A percentile compares a stretch with the other conserved stretches of the same genome.
Conservation (phyloP, 2,329 filamentous ascomycete genomes). For the Xylaria sp. region DNA sequence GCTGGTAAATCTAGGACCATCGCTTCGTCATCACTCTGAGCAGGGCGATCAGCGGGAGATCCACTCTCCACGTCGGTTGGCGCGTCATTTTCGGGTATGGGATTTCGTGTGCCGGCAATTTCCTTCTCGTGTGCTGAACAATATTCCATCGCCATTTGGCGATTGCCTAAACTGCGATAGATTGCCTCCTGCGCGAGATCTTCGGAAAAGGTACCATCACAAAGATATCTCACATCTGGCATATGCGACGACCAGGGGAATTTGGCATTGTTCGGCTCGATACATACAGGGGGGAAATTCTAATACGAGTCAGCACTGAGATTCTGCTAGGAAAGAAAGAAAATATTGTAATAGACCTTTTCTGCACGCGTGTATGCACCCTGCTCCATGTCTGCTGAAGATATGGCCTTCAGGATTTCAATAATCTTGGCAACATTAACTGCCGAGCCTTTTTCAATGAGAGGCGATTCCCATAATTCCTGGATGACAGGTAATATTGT, state of each 20-base stretch:
- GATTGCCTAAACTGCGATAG: constrained; percentile 80
- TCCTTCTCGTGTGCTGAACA: constrained; percentile 72
- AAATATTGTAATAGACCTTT: constrained; percentile 56
- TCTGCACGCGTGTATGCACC: constrained; percentile 72
- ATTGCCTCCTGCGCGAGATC: constrained; percentile 81
- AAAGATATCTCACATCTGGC: constrained; percentile 50
- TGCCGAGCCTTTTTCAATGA: constrained; percentile 83
- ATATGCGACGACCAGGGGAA: constrained; percentile 60
- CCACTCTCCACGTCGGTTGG: constrained; percentile 49
- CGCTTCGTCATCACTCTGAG: constrained; percentile 40
- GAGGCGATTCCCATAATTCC: constrained; percentile 84
- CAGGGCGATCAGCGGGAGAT: constrained; percentile 41
- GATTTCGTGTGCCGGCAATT: constrained; percentile 70
- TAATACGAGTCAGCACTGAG: constrained; percentile 38
- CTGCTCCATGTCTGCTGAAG: constrained; percentile 80
- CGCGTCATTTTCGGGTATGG: constrained; percentile 70
- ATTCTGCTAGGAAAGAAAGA: neutral
- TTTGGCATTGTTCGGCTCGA: constrained; percentile 56
- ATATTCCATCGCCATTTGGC: constrained; percentile 74
- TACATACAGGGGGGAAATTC: constrained; percentile 51
- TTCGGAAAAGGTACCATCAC: constrained; percentile 51
- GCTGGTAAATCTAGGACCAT: constrained; percentile 46
- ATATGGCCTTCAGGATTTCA: constrained; percentile 82
- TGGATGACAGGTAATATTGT: constrained; percentile 80
- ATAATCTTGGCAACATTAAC: constrained; percentile 82